Conservation (phyloP, 495 filamentous ascomycete species). For the Chaetomium tenue region DNA sequence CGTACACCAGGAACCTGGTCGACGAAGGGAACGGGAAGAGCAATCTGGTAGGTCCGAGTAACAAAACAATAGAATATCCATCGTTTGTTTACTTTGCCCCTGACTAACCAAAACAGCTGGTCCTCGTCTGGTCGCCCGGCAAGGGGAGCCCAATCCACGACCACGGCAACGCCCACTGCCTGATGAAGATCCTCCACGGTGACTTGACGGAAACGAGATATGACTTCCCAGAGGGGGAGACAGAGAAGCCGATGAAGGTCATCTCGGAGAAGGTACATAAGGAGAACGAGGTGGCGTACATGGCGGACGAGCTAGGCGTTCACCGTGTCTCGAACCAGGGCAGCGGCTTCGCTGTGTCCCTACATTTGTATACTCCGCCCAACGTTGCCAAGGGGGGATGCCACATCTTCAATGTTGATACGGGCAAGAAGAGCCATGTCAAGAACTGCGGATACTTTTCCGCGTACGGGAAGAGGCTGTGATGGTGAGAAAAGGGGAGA, state of each 20-base stretch:
- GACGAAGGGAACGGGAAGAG: conserved; percentile 89
- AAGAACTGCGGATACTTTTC: conserved; percentile 63
- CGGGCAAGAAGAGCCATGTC: conserved; percentile 69
- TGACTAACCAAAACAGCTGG: conserved; percentile 53
- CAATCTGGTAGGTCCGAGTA: conserved; percentile 63
- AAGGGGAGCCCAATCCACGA: conserved; percentile 84
- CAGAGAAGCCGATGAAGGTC: conserved; percentile 52
- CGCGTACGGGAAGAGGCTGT: conserved; percentile 51
- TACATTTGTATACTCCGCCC: conserved; percentile 90
- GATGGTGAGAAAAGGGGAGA: conserved; percentile 6
- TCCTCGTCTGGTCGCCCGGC: conserved; percentile 92
- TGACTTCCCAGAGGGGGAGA: conserved; percentile 62
- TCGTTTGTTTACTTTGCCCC: conserved; percentile 18
- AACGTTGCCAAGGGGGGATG: conserved; percentile 76
- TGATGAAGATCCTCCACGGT: conserved; percentile 71
- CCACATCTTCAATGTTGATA: conserved; percentile 66
- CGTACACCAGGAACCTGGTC: conserved; percentile 85
- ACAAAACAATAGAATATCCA: conserved; percentile 2
- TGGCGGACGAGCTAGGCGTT: conserved; percentile 62
- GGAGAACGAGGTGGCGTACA: conserved; percentile 47
- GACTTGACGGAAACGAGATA: conserved; percentile 76
- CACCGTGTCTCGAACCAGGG: conserved; percentile 78
- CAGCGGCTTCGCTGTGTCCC: conserved; percentile 73
- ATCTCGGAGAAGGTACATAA: conserved; percentile 54
- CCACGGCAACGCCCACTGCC: conserved; percentile 78